phyloP scores from a whole-genome alignment of 2,329 filamentous ascomycete genomes.

The Coniosporium tulheliwenetii region DNA sequence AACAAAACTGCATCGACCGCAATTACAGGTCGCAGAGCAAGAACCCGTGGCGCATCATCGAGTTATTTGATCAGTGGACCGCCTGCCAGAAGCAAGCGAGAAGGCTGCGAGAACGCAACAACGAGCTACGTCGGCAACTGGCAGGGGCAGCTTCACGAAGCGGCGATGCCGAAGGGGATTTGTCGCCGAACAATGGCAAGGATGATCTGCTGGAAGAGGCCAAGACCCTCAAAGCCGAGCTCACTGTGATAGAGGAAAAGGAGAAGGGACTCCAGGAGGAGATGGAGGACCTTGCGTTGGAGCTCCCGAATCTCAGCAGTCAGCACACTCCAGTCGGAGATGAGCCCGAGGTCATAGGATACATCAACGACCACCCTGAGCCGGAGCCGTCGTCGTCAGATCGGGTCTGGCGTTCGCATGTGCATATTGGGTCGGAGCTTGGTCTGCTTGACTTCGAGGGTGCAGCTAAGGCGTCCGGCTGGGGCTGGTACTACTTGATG shows the following conservation, averaged over 20 bases:
- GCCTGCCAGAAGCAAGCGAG: conserved; percentile 42
- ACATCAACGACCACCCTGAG: conserved; percentile 59
- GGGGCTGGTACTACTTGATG: conserved; percentile 97
- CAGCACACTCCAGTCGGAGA: conserved; percentile 55
- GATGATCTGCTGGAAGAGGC: conserved; percentile 48
- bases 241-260: conserved; percentile 43
- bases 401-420: conserved; percentile 55
- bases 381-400: conserved; percentile 17
- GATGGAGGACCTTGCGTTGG: conserved; percentile 59
- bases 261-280: conserved; percentile 46
- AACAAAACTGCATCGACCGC: conserved; percentile 67
- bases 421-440: conserved; percentile 74
- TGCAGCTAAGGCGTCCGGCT: conserved; percentile 70
- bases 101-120: conserved; percentile 48
- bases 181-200: conserved; percentile 18
- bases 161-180: conserved; percentile 3
- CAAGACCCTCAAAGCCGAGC: conserved; percentile 44
- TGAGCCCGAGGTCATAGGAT: conserved; percentile 49
- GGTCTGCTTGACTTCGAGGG: conserved; percentile 78
- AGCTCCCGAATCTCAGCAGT: conserved; percentile 77
- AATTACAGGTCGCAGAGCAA: conserved; percentile 52
- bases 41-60: conserved; percentile 37
- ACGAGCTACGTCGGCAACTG: conserved; percentile 40
- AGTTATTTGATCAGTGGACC: conserved; percentile 30
- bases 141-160: conserved; percentile 5